Percentiles rank a stretch among this genome's conserved stretches.
Conservation (phyloP, 306 rosid genomes). For the Cicer chorassanicum region DNA sequence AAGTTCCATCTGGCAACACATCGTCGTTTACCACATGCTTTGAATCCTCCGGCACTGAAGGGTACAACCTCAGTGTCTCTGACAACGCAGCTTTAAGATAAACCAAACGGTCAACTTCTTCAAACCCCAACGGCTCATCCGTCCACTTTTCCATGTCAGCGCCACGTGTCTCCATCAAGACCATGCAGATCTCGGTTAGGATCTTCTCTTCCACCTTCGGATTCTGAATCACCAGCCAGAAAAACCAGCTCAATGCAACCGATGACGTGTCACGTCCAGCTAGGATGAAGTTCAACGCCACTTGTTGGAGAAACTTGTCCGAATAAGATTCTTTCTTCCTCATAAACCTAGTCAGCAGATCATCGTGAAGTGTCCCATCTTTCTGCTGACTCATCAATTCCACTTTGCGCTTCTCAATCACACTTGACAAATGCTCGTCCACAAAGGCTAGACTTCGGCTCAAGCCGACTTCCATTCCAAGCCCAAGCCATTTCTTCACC, state of each 20-base stretch:
- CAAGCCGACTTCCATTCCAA: slow-evolving; percentile 86
- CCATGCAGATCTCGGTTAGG: slow-evolving; percentile 60
- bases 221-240: slow-evolving; percentile 73
- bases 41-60: slow-evolving; percentile 90
- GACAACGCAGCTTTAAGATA: slow-evolving; percentile 80
- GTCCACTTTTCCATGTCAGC: slow-evolving; percentile 53
- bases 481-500: slow-evolving; percentile 81
- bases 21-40: slow-evolving; percentile 80
- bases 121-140: slow-evolving; percentile 71
- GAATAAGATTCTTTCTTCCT: slow-evolving; percentile 80
- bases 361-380: slow-evolving; percentile 74
- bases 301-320: slow-evolving; percentile 71
- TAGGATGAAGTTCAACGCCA: slow-evolving; percentile 89
- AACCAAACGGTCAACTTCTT: slow-evolving; percentile 77
- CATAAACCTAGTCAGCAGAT: slow-evolving; percentile 84
- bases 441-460: slow-evolving; percentile 77
- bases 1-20: slow-evolving; percentile 76
- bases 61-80: slow-evolving; percentile 80
- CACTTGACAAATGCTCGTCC: slow-evolving; percentile 72
- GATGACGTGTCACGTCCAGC: slow-evolving; percentile 99
- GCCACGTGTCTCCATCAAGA: slow-evolving; percentile 76
- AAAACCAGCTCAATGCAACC: slow-evolving; percentile 79
- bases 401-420: slow-evolving; percentile 79
- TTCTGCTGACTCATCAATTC: slow-evolving; percentile 69
- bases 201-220: slow-evolving; percentile 70